These are phyloP conservation scores for Aspergillus jensenii DNA, from an alignment of 2,329 filamentous ascomycete species.

Conservation along the genomic window DNA sequence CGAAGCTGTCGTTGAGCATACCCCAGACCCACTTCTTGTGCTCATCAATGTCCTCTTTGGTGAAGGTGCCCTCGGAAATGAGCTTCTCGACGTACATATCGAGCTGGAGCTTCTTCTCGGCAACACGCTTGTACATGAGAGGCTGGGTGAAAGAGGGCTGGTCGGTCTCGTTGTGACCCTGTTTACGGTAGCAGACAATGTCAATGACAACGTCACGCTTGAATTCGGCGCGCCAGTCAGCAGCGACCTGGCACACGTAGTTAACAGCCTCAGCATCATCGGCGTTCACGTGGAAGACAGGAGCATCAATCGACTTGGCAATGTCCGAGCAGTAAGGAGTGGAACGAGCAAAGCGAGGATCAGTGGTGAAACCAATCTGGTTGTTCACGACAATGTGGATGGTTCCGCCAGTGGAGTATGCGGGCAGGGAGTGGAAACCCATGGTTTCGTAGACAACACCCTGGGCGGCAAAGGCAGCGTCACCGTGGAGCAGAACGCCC, in stretches of 20 bases:
- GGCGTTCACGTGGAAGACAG: slow-evolving; percentile 98
- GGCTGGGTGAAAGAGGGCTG: slow-evolving; percentile 99
- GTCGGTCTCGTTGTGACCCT: slow-evolving; percentile 99
- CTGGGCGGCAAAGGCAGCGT: slow-evolving; percentile 94
- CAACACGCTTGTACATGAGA: slow-evolving; percentile 98
- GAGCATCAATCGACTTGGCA: slow-evolving; percentile 96
- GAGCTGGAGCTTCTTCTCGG: slow-evolving; percentile 77
- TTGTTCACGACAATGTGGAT: slow-evolving; percentile 98
- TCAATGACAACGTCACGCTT: slow-evolving; percentile 98
- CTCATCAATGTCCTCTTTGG: slow-evolving; percentile 95
- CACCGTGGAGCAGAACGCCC: slow-evolving; percentile 93
- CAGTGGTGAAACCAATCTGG: slow-evolving; percentile 99
- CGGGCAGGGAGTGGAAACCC: slow-evolving; percentile 92
- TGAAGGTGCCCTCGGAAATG: slow-evolving; percentile 88
- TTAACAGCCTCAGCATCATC: slow-evolving; percentile 98
- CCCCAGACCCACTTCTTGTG: slow-evolving; percentile 99
- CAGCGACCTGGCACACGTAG: slow-evolving; percentile 94
- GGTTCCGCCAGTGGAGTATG: slow-evolving; percentile 95
- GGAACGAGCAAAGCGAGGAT: slow-evolving; percentile 93
- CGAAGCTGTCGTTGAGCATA: slow-evolving; percentile 97
- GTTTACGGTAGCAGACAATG: slow-evolving; percentile 97
- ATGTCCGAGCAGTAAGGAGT: slow-evolving; percentile 99
- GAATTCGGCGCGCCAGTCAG: slow-evolving; percentile 98
- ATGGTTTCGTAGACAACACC: slow-evolving; percentile 98
- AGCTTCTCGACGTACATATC: slow-evolving; percentile 92